Evolutionary conservation across 306 rosid species (phyloP), one percentile per base, ranked within the genome.

Genomic region (Quercus mongolica): DNA sequence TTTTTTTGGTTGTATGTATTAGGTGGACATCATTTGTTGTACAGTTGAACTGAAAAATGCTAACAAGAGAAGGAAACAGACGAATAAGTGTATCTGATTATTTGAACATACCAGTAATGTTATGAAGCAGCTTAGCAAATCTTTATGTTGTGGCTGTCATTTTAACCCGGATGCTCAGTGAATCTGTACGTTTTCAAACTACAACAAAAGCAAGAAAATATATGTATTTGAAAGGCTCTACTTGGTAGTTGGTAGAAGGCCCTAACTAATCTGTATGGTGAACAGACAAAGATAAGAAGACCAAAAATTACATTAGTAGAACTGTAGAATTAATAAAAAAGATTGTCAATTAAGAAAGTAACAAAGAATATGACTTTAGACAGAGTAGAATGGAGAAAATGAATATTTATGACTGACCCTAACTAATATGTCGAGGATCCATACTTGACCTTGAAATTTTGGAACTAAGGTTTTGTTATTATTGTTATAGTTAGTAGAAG

Each of bases 11-110:
- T 79, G 87, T 89, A 85, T 71, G 41, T 76, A 80, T 56, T 12
- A 80, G 76, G 74, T 78, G 56, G 69, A 54, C 76, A 57, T 41
- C 41, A 59, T 69, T 78, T 74, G 76, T 30, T 88, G 94, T 90
- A 88, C 83, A 87, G 87, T 72, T 44, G 30, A 58, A 21, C 57
- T 49, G 18, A 75, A 77, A 58, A 75, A 38, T 71, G 49, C 80
- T 82, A 79, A 83, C 76, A 74, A 51, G 85, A 64, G 83, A 67
- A 77, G 73, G 12, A 14, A 33, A 79, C 44, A 30, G 10, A 21
- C 4, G 9, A 3, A 15, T 21, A 18, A 30, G 23, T 33, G 67
- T 67, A 35, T 67, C 71, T 23, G 25, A 67, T 77, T 28, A 44
- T 38, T 73, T 73, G 49, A 52, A 15, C 25, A 51, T 18, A 54